A percentile compares a stretch with the other conserved stretches of the same genome.
Evolutionary conservation across 1,284 basidiomycete species (phyloP).

Genomic region (Xerocomus nothofagi): DNA sequence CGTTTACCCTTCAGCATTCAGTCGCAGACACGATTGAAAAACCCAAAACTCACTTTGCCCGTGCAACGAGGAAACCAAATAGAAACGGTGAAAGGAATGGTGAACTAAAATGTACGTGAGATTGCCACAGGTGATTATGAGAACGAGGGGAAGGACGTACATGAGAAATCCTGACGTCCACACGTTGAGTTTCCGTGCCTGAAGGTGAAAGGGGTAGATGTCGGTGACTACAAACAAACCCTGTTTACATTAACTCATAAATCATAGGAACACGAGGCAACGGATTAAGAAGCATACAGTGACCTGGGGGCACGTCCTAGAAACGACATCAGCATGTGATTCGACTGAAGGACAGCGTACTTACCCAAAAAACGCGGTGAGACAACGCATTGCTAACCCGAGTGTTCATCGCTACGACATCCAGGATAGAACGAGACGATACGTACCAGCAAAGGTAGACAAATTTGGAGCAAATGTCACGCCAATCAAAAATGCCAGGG

Average conservation of each 20-base stretch:
- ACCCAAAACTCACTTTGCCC: slow-evolving; percentile 41
- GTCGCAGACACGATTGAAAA: not conserved
- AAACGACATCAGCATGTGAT: slow-evolving; percentile 10
- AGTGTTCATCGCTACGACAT: not conserved
- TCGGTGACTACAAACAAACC: slow-evolving; percentile 70
- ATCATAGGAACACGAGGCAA: not conserved
- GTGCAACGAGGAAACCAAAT: slow-evolving; percentile 69
- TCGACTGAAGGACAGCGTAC: slow-evolving; percentile 32
- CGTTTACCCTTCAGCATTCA: not conserved
- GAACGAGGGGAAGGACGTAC: slow-evolving; percentile 38
- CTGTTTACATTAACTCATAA: slow-evolving; percentile 37
- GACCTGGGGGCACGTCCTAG: slow-evolving; percentile 65
- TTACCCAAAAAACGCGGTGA: slow-evolving; percentile 71
- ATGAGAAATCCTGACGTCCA: slow-evolving; percentile 74
- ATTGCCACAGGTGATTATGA: not conserved
- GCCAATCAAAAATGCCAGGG: slow-evolving; percentile 49
- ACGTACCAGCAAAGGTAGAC: slow-evolving; percentile 44
- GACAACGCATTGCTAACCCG: slow-evolving; percentile 61
- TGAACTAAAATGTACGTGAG: slow-evolving; percentile 28
- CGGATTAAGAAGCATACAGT: slow-evolving; percentile 44
- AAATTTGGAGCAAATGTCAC: slow-evolving; percentile 55
- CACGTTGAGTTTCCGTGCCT: slow-evolving; percentile 71
- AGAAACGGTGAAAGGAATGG: slow-evolving; percentile 69
- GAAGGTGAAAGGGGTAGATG: slow-evolving; percentile 73
- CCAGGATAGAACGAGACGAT: not conserved